Percentiles rank a stretch among this genome's conserved stretches.
Evolutionary conservation across 1,139 yeast genomes (phyloP).

Genomic region (Spencermartinsiella ligniputridi): DNA sequence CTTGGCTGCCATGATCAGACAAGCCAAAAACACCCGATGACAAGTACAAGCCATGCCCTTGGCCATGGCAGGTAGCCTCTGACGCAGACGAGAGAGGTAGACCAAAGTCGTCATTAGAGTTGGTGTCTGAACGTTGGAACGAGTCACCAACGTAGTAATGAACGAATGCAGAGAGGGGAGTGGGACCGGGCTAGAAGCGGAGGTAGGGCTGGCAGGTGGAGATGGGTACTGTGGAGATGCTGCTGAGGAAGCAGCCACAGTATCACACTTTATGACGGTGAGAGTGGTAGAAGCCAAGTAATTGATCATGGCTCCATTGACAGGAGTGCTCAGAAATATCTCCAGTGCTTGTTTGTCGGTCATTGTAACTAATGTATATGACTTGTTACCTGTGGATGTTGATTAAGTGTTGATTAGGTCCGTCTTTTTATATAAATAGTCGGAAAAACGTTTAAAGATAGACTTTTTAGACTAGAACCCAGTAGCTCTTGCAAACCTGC

Average conservation of each 20-base stretch:
- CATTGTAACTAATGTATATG: too few species aligned
- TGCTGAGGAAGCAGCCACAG: slow-evolving; percentile 21
- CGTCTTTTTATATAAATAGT: too few species aligned
- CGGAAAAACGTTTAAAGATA: slow-evolving; percentile 1
- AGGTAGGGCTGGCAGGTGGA: slow-evolving; percentile 45
- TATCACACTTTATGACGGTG: slow-evolving; percentile 61
- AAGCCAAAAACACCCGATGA: slow-evolving; percentile 85
- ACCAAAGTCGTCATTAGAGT: slow-evolving; percentile 90
- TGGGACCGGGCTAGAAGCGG: slow-evolving; percentile 31
- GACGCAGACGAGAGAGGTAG: slow-evolving; percentile 70
- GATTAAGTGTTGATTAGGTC: too few species aligned
- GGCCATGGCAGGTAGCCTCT: slow-evolving; percentile 79
- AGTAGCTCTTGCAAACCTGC: too few species aligned
- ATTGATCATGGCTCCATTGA: slow-evolving; percentile 70
- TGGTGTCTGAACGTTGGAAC: slow-evolving; percentile 91
- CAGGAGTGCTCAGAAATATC: slow-evolving; percentile 71
- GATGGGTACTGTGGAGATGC: slow-evolving; percentile 11
- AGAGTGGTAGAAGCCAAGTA: slow-evolving; percentile 76
- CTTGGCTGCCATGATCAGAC: slow-evolving; percentile 85
- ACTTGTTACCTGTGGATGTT: too few species aligned
- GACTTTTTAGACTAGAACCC: not conserved
- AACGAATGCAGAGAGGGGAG: slow-evolving; percentile 52
- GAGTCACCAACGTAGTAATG: slow-evolving; percentile 64
- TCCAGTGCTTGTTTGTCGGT: slow-evolving; percentile 62
- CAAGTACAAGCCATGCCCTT: slow-evolving; percentile 92